A percentile compares a stretch with the other conserved stretches of the same genome.
Evolutionary conservation across 805 yeast species (phyloP).

Genomic region (Cyberlindnera meyerae): DNA sequence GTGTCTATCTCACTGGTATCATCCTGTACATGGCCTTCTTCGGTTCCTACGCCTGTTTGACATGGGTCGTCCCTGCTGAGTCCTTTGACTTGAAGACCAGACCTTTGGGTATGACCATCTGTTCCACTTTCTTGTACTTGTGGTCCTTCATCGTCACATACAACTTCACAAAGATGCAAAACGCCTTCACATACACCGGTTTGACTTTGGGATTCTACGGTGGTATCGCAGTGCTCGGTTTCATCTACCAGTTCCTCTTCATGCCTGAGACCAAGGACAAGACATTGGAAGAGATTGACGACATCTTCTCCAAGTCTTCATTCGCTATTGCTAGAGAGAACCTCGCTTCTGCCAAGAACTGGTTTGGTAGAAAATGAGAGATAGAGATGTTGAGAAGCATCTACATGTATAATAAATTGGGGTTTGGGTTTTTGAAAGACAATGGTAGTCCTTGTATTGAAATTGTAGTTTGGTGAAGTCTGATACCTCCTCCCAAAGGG

Average conservation of each 20-base stretch:
- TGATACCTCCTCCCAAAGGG: too few species aligned
- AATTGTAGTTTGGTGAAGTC: too few species aligned
- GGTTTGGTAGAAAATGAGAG: conserved; percentile 6
- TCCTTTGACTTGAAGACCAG: conserved; percentile 55
- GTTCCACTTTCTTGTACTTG: conserved; percentile 50
- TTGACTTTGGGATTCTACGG: conserved; percentile 63
- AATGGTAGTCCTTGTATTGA: too few species aligned
- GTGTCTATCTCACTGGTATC: conserved; percentile 57
- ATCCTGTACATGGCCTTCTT: conserved; percentile 62
- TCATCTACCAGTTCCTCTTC: conserved; percentile 48
- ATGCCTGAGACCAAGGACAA: conserved; percentile 71
- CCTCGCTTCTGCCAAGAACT: conserved; percentile 11
- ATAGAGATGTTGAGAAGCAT: too few species aligned
- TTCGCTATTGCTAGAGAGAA: conserved; percentile 29
- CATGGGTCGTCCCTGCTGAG: conserved; percentile 69
- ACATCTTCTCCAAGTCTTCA: conserved; percentile 49
- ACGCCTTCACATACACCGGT: conserved; percentile 56
- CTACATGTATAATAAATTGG: too few species aligned
- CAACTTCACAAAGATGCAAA: conserved; percentile 54
- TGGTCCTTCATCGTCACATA: conserved; percentile 63
- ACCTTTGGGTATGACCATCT: conserved; percentile 61
- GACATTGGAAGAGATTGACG: conserved; percentile 70
- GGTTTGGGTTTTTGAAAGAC: too few species aligned
- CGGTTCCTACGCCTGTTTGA: conserved; percentile 60
- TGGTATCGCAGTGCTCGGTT: conserved; percentile 56